Conservation (phyloP, 2,329 filamentous ascomycete species). For the Botrytis galanthina region DNA sequence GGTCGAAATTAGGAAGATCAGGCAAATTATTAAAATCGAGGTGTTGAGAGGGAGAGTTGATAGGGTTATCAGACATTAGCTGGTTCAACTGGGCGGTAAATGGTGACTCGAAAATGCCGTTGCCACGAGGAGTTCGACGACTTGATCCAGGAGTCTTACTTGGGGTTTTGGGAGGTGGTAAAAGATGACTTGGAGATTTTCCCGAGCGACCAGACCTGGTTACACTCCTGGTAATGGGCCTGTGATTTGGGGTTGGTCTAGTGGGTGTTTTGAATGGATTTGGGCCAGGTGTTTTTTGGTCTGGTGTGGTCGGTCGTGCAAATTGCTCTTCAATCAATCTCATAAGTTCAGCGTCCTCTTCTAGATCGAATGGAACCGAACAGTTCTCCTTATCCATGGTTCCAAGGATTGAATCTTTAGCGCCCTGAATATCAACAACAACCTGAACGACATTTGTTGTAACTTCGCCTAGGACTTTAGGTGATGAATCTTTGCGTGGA, state of each 20-base stretch:
- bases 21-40: slow-evolving; percentile 41
- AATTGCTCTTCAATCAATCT: slow-evolving; percentile 38
- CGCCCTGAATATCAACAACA: slow-evolving; percentile 39
- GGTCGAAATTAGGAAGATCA: slow-evolving; percentile 29
- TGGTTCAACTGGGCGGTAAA: slow-evolving; percentile 39
- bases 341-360: slow-evolving; percentile 36
- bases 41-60: slow-evolving; percentile 32
- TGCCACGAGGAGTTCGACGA: slow-evolving; percentile 34
- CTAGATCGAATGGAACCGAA: slow-evolving; percentile 27
- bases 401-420: slow-evolving; percentile 31
- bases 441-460: slow-evolving; percentile 52
- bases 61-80: slow-evolving; percentile 36
- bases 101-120: slow-evolving; percentile 38
- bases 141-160: slow-evolving; percentile 32
- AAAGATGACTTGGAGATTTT: slow-evolving; percentile 34
- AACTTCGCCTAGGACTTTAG: slow-evolving; percentile 60
- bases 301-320: slow-evolving; percentile 36
- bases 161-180: slow-evolving; percentile 33
- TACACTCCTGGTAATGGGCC: slow-evolving; percentile 38
- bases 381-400: slow-evolving; percentile 36
- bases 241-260: slow-evolving; percentile 36
- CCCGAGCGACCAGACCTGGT: slow-evolving; percentile 34
- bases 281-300: slow-evolving; percentile 25
- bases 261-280: slow-evolving; percentile 40
- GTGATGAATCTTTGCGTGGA: slow-evolving; percentile 62